phyloP scores from a whole-genome alignment of 352 stramenopile species.

The Phytophthora fragariaefolia region DNA sequence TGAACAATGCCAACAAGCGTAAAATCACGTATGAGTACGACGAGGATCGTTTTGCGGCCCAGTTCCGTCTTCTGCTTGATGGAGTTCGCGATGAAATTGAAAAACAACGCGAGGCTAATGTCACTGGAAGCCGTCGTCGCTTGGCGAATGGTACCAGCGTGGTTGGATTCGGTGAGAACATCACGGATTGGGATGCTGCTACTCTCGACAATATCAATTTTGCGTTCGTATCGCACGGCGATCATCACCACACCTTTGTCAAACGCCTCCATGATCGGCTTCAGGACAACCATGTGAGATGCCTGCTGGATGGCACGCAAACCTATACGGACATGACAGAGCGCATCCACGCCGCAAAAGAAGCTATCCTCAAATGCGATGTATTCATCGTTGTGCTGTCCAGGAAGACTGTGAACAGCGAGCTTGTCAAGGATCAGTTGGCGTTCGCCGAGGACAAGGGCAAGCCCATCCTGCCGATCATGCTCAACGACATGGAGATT shows the following conservation, averaged over 20 bases:
- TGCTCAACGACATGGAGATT: slow-evolving; percentile 82
- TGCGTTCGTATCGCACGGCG: slow-evolving; percentile 76
- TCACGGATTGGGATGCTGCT: slow-evolving; percentile 46
- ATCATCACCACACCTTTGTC: slow-evolving; percentile 70
- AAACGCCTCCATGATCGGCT: slow-evolving; percentile 68
- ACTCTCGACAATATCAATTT: slow-evolving; percentile 51
- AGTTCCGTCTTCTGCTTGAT: slow-evolving; percentile 75
- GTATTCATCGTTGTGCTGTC: slow-evolving; percentile 80
- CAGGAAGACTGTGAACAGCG: slow-evolving; percentile 61
- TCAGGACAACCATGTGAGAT: slow-evolving; percentile 55
- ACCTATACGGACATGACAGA: slow-evolving; percentile 58
- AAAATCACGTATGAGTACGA: slow-evolving; percentile 77
- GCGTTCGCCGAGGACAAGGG: slow-evolving; percentile 85
- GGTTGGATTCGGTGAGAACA: slow-evolving; percentile 37
- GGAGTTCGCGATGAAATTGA: slow-evolving; percentile 80
- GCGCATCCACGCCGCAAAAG: slow-evolving; percentile 73
- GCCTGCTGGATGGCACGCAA: slow-evolving; percentile 61
- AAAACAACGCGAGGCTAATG: slow-evolving; percentile 66
- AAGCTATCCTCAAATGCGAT: slow-evolving; percentile 81
- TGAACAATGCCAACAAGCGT: slow-evolving; percentile 61
- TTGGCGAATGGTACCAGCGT: slow-evolving; percentile 38
- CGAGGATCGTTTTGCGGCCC: slow-evolving; percentile 52
- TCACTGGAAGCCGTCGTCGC: slow-evolving; percentile 39
- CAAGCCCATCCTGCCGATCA: slow-evolving; percentile 70
- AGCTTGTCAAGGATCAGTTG: slow-evolving; percentile 84